Base-by-base conservation (phyloP, 2,329 filamentous ascomycete species). In the Boeremia exigua region DNA sequence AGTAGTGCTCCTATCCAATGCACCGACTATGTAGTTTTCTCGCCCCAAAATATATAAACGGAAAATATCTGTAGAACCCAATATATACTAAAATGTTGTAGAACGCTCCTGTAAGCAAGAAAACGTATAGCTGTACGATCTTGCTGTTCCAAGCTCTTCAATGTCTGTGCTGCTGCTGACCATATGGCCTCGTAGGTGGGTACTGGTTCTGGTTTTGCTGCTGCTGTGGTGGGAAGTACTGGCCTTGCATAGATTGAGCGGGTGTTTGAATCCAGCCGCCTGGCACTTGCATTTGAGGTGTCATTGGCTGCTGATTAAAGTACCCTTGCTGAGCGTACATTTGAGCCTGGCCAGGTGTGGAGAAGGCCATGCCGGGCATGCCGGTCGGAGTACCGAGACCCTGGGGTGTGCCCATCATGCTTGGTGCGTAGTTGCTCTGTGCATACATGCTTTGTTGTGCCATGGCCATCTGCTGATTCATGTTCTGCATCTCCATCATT, bases 311-410 rank as follows among this genome's bases (percentile, higher is more conserved):
- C 25, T 61, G 60, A 4, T 60, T 46, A 12, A 70, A 68, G 39
- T 72, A 72, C 11, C 68, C 67, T 48, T 65, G 67, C 15, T 71
- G 67, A 30, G 67, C 60, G 43, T 71, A 72, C 65, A 67, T 66
- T 11, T 69, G 70, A 39, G 66, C 65, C 56, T 66, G 62, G 3
- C 48, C 59, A 9, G 70, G 70, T 14, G 57, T 68, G 1, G 71
- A 68, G 46, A 68, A 75, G 7, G 66, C 69, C 61, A 68, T 63
- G 17, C 61, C 64, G 8, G 59, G 40, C 48, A 64, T 61, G 9
- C 57, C 59, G 27, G 61, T 63, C 34, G 58, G 42, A 5, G 63
- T 65, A 11, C 62, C 63, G 42, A 69, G 65, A 17, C 63, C 57
- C 14, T 54, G 56, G 2, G 63, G 62, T 2, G 59, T 59, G 7